Conservation (phyloP, 352 stramenopile genomes). For the Peronosclerospora sorghi region DNA sequence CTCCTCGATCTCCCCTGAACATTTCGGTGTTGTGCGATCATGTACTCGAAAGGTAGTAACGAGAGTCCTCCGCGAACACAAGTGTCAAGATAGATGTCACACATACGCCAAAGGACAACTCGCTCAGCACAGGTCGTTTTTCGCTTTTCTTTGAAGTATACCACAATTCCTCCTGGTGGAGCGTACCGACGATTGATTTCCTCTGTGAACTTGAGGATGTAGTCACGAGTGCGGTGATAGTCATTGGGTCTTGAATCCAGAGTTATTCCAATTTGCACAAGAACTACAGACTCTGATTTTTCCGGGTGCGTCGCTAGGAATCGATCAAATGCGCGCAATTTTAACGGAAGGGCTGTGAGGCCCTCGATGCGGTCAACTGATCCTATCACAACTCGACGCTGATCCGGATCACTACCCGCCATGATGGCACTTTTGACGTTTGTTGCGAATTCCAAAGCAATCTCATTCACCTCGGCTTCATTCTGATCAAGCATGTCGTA, state of each 20-base stretch:
- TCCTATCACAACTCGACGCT: constrained; percentile 61
- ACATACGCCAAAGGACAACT: constrained; percentile 56
- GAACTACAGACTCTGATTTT: constrained; percentile 52
- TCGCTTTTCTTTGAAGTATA: constrained; percentile 59
- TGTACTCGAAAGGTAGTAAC: constrained; percentile 69
- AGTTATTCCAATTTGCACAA: constrained; percentile 66
- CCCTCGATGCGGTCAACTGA: constrained; percentile 93
- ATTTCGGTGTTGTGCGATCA: constrained; percentile 52
- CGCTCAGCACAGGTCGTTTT: constrained; percentile 60
- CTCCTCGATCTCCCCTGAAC: constrained; percentile 23
- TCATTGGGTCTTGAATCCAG: constrained; percentile 83
- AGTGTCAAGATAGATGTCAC: constrained; percentile 60
- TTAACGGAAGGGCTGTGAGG: constrained; percentile 92
- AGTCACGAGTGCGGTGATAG: constrained; percentile 87
- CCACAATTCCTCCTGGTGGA: constrained; percentile 37
- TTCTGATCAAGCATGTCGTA: constrained; percentile 53
- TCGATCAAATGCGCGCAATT: constrained; percentile 92
- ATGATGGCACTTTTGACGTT: constrained; percentile 33
- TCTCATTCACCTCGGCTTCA: constrained; percentile 16
- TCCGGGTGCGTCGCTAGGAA: constrained; percentile 87
- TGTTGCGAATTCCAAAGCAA: constrained; percentile 20
- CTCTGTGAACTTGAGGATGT: constrained; percentile 83
- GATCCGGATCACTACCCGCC: constrained; percentile 6
- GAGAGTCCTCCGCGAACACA: constrained; percentile 57
- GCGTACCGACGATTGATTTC: constrained; percentile 88